Conservation (phyloP, 2,329 filamentous ascomycete species). For the Penicillium decumbens region DNA sequence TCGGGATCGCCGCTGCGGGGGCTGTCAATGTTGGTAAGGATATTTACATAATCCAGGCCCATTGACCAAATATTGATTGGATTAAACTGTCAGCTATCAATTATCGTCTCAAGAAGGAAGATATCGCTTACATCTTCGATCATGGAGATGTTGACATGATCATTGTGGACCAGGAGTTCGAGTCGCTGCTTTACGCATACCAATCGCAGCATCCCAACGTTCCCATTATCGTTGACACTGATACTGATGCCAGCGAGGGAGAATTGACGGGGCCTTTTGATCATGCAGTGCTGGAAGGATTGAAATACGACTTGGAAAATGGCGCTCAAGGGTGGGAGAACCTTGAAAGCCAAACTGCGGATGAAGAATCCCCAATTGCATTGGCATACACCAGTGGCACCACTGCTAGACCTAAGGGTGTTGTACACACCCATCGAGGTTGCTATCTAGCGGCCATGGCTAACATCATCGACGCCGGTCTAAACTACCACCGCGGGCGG, state of each 20-base stretch:
- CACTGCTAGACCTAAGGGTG: slow-evolving; percentile 85
- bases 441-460: slow-evolving; percentile 78
- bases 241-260: slow-evolving; percentile 73
- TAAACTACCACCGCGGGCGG: slow-evolving; percentile 65
- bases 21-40: slow-evolving; percentile 64
- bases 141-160: slow-evolving; percentile 83
- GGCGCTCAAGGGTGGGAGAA: slow-evolving; percentile 71
- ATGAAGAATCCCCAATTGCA: slow-evolving; percentile 78
- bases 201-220: slow-evolving; percentile 57
- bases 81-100: slow-evolving; percentile 55
- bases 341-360: slow-evolving; percentile 62
- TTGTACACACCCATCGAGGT: slow-evolving; percentile 84
- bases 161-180: slow-evolving; percentile 79
- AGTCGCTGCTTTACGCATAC: slow-evolving; percentile 64
- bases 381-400: slow-evolving; percentile 94
- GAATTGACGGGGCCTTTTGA: slow-evolving; percentile 76
- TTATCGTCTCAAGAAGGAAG: slow-evolving; percentile 72
- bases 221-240: slow-evolving; percentile 73
- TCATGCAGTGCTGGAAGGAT: slow-evolving; percentile 73
- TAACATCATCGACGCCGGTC: slow-evolving; percentile 82
- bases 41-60: background rate
- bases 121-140: slow-evolving; percentile 85
- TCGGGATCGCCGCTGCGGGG: slow-evolving; percentile 77
- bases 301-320: slow-evolving; percentile 63
- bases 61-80: background rate